Evolutionary conservation across 148 eudicot species (phyloP), one percentile per base, ranked within the genome.

Genomic region (Agrostemma githago): DNA sequence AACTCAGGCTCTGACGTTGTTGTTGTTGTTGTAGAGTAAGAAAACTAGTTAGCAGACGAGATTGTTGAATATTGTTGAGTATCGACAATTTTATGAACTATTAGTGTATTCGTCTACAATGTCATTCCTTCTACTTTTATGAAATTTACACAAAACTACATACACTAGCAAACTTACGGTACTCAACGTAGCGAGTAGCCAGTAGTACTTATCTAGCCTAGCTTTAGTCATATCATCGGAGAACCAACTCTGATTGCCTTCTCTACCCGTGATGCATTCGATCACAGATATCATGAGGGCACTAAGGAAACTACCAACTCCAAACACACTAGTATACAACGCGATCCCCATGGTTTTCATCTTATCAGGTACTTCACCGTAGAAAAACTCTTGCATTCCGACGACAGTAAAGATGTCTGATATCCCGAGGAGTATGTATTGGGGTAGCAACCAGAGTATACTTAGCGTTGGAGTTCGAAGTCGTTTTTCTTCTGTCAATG

Each of bases 381-480:
- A 91, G 69, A 94, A 94, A 65, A 88, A 94, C 84, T 94, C 93
- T 58, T 91, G 98, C 97, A 91, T 89, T 17, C 97, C 98, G 12
- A 94, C 92, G 2, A 91, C 94, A 0, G 97, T 94, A 70, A 94
- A 94, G 43, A 91, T 89, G 72, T 94, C 98, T 1, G 97, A 88
- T 62, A 89, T 79, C 2, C 98, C 98, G 70, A 94, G 68, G 39
- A 94, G 46, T 8, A 91, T 77, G 77, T 91, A 94, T 61, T 94
- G 98, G 3, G 98, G 98, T 21, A 94, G 79, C 79, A 94, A 61
- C 93, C 98, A 94, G 62, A 85, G 83, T 71, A 94, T 91, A 43
- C 67, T 69, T 59, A n/a, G 70, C 2, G 8, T 82, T 56, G 72
- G 83, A 74, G 46, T 80, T 26, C 20, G 68, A 0, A 89, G 86